Evolutionary conservation across 192 early-diverging fungal species (phyloP), one percentile per base, ranked within the genome.

Genomic region (Entomortierella chlamydospora): DNA sequence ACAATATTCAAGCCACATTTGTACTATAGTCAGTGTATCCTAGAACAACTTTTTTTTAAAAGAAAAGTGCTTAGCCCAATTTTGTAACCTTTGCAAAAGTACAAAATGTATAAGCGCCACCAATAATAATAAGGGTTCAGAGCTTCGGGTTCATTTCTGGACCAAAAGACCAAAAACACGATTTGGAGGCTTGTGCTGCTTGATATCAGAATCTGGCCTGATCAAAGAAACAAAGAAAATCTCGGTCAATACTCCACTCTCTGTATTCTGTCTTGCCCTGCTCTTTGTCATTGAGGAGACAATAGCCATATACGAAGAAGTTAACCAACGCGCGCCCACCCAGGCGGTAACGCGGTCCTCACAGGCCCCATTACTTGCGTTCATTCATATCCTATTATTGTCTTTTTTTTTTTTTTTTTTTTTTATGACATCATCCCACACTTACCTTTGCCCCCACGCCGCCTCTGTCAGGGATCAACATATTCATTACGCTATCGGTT

Each of bases 261-360:
- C 10, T 52, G 47, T 30, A 68, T 68, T 68, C 66, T 68, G 43
- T 42, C 66, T 51, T 68, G 45, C 45, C 54, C 66, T 58, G 45
- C 31, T 54, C 42, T 58, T 68, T 50, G 54, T 59, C 43, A 51
- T 68, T 20, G 6, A 41, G 8, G 29, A 30, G 10, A 37, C 34
- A 37, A 10, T n/a, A 57, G 23, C 28, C 10, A 54, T 25, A n/a
- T n/a, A n/a, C 6, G 26, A 54, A 54, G 26, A 54, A 54, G 26
- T 25, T 15, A 28, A 28, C n/a, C n/a, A n/a, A n/a, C n/a, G n/a
- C n/a, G n/a, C n/a, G 25, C 2, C 52, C 23, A 54, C 23, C 47
- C 17, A 50, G 15, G 47, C 47, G 47, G 3, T 50, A 50, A 50
- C n/a, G n/a, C n/a, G n/a, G n/a, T n/a, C n/a, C n/a, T n/a, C n/a